A percentile compares a stretch with the other conserved stretches of the same genome.
phyloP scores from a whole-genome alignment of 192 early-diverging fungal genomes.

The Coemansia sp. region DNA sequence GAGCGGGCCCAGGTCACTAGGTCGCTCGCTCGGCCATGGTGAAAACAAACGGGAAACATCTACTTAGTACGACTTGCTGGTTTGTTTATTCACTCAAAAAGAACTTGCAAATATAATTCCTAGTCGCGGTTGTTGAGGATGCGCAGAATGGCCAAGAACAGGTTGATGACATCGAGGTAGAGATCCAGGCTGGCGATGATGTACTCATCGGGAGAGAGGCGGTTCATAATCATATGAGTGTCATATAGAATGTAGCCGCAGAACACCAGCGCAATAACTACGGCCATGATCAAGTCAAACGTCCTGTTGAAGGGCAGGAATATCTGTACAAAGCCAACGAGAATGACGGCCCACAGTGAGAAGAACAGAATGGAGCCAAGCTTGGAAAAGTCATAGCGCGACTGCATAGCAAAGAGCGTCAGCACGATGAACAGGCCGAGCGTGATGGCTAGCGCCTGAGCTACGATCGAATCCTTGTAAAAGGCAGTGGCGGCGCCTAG shows the following conservation, averaged over 20 bases:
- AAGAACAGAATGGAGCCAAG: slow-evolving; percentile 64
- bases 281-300: slow-evolving; percentile 61
- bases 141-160: slow-evolving; percentile 71
- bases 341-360: slow-evolving; percentile 62
- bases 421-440: slow-evolving; percentile 69
- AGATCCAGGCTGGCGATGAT: slow-evolving; percentile 64
- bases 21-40: slow-evolving; percentile 43
- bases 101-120: background rate
- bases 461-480: slow-evolving; percentile 63
- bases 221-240: slow-evolving; percentile 68
- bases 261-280: slow-evolving; percentile 67
- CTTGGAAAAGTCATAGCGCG: slow-evolving; percentile 69
- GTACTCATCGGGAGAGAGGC: slow-evolving; percentile 74
- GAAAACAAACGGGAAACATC: background rate
- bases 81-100: no score
- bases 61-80: background rate
- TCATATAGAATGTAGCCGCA: slow-evolving; percentile 79
- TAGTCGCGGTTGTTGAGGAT: slow-evolving; percentile 58
- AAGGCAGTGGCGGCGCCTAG: slow-evolving; percentile 65
- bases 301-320: slow-evolving; percentile 69
- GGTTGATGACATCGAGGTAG: slow-evolving; percentile 77
- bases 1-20: slow-evolving; percentile 39
- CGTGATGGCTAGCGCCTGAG: slow-evolving; percentile 75
- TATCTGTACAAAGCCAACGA: slow-evolving; percentile 64
- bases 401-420: slow-evolving; percentile 78